Evolutionary conservation across 2,329 filamentous ascomycete species (phyloP), one percentile per base, ranked within the genome.

Genomic region (Pyrenochaeta sp.): DNA sequence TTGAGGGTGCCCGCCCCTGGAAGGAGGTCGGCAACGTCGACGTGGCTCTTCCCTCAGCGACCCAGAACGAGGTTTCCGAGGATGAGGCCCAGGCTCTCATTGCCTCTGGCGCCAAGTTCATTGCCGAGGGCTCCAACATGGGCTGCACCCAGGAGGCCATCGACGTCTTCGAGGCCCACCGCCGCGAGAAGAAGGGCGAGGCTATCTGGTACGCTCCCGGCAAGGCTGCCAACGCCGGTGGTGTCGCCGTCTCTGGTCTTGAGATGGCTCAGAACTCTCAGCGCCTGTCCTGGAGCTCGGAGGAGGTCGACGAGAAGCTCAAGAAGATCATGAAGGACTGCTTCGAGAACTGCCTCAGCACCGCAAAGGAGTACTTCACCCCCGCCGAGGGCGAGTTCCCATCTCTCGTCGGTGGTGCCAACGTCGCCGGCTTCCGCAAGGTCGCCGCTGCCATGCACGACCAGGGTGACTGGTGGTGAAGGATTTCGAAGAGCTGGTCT

Each of bases 191-290:
- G 71, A 85, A 90, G 79, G 84, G 83, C 55, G 74, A 75, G 6
- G 84, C 89, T 48, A 85, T 96, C 74, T 99, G 94, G 94, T 97
- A 97, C 75, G 94, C 89, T 13, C 93, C 93, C 36, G 93, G 75
- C 55, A 97, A 97, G 84, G 94, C 94, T 21, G 90, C 93, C 78
- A 97, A 97, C 80, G 91, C 90, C 60, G 94, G 94, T 74, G 94
- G 94, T 81, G 94, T 97, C 44, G 94, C 94, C 44, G 94, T 99
- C 27, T 96, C 91, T 3, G 94, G 94, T 63, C 85, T 99, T 30
- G 94, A 99, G 83, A 99, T 99, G 94, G 92, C 93, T 6, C 94
- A 99, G 84, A 97, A 99, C 84, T 93, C 88, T 57, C 77, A 87
- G 74, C 87, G 93, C 49, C 80, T 96, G 57, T 82, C 77, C 67